Percentiles rank a stretch among this genome's conserved stretches.
Evolutionary conservation across 768 basidiomycete genomes (phyloP).

Genomic region (Russula griseocarnosa): DNA sequence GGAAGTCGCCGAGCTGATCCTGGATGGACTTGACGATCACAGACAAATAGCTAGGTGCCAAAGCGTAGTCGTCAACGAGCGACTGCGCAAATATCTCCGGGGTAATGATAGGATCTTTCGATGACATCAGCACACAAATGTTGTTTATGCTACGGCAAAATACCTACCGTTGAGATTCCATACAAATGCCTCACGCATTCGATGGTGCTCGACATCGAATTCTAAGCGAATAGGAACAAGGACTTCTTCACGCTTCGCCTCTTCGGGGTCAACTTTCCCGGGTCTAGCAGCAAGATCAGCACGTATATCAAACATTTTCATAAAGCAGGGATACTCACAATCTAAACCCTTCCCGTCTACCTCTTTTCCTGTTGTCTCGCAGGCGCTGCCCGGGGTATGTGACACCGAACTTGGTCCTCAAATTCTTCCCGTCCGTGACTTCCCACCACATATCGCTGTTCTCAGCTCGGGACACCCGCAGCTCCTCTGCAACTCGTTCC

Average conservation of each 20-base stretch:
- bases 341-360: constrained; percentile 64
- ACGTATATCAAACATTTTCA: not conserved
- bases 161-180: constrained; percentile 92
- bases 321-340: constrained; percentile 53
- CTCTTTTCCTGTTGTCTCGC: constrained; percentile 46
- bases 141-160: not conserved
- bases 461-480: constrained; percentile 42
- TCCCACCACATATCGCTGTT: constrained; percentile 59
- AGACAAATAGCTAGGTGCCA: constrained; percentile 59
- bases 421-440: constrained; percentile 47
- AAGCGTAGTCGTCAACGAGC: constrained; percentile 84
- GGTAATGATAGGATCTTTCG: constrained; percentile 80
- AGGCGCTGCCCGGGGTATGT: constrained; percentile 48
- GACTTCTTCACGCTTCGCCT: constrained; percentile 64
- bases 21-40: constrained; percentile 79
- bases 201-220: constrained; percentile 90
- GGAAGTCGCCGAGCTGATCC: constrained; percentile 81
- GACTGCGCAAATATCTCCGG: constrained; percentile 88
- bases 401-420: constrained; percentile 47
- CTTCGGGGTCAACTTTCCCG: constrained; percentile 50
- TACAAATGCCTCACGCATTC: constrained; percentile 92
- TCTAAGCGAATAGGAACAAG: constrained; percentile 96
- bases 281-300: constrained; percentile 44
- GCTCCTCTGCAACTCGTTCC: constrained; percentile 50
- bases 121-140: not conserved